These are phyloP conservation scores for Solanum bulbocastanum DNA, from an alignment of 257 asterid genomes.

Conservation along the genomic window DNA sequence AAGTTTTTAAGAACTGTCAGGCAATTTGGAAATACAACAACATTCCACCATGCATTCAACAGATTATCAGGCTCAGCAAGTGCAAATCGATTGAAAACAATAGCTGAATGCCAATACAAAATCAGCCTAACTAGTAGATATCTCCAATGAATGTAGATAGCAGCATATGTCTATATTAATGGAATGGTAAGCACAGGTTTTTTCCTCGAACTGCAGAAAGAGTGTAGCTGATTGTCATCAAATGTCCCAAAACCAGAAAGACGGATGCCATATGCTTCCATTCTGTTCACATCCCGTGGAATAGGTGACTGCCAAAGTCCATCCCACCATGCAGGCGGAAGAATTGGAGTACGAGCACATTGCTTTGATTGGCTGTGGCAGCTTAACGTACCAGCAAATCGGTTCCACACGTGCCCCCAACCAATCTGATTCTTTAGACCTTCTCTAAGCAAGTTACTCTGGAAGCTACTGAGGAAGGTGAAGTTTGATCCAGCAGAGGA, in stretches of 20 bases:
- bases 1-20: neutral
- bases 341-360: conserved; percentile 81
- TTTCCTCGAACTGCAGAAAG: conserved; percentile 45
- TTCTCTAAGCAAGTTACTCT: conserved; percentile 49
- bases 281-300: conserved; percentile 54
- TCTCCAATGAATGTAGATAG: neutral
- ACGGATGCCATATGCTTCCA: conserved; percentile 71
- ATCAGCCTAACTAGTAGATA: neutral
- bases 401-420: conserved; percentile 97
- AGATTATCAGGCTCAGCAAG: neutral
- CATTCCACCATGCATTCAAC: neutral
- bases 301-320: conserved; percentile 98
- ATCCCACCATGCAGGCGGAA: conserved; percentile 98
- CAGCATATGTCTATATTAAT: conserved; percentile 25
- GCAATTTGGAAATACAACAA: neutral
- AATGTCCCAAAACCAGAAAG: conserved; percentile 66
- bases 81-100: neutral
- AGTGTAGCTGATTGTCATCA: conserved; percentile 31
- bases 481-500: conserved; percentile 31
- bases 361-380: conserved; percentile 59
- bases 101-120: neutral
- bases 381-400: conserved; percentile 81
- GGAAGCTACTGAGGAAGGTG: conserved; percentile 82
- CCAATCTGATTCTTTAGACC: conserved; percentile 79
- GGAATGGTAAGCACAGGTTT: conserved; percentile 11